Percentiles rank a stretch among this genome's conserved stretches.
phyloP scores from a whole-genome alignment of 2,329 filamentous ascomycete genomes.

The Neurospora sp. region DNA sequence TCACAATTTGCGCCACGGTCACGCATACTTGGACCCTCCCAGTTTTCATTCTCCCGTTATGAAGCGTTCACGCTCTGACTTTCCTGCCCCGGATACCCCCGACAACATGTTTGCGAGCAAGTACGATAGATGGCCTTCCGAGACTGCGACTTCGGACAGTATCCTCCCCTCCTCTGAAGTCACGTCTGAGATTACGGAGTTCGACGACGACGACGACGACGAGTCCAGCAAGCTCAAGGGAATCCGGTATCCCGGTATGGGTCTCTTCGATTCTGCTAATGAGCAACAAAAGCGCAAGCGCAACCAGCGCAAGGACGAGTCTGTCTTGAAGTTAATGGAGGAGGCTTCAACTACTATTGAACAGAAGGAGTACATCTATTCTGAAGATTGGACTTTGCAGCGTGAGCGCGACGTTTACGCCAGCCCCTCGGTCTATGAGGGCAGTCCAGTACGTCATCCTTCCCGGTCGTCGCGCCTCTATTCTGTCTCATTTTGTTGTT shows the following conservation, averaged over 20 bases:
- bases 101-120: slow-evolving; percentile 6
- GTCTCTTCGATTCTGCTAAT: slow-evolving; percentile 70
- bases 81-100: slow-evolving; percentile 8
- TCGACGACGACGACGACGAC: slow-evolving; percentile 17
- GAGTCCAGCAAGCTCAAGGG: slow-evolving; percentile 54
- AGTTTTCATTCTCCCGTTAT: slow-evolving; percentile 16
- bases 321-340: slow-evolving; percentile 58
- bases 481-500: neutral
- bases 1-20: slow-evolving; percentile 5
- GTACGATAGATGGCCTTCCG: slow-evolving; percentile 21
- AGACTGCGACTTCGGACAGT: slow-evolving; percentile 18
- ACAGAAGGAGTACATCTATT: slow-evolving; percentile 55
- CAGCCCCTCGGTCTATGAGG: slow-evolving; percentile 39
- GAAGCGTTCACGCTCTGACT: slow-evolving; percentile 11
- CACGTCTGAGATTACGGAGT: slow-evolving; percentile 19
- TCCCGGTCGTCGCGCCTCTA: neutral
- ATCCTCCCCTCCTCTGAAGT: slow-evolving; percentile 14
- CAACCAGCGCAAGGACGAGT: slow-evolving; percentile 69
- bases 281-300: slow-evolving; percentile 62
- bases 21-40: slow-evolving; percentile 8
- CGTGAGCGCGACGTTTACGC: slow-evolving; percentile 50
- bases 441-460: slow-evolving; percentile 35
- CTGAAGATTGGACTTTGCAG: slow-evolving; percentile 38
- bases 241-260: slow-evolving; percentile 67
- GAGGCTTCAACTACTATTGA: slow-evolving; percentile 53